phyloP scores from a whole-genome alignment of 2,329 filamentous ascomycete species.

The Claviceps purpurea region DNA sequence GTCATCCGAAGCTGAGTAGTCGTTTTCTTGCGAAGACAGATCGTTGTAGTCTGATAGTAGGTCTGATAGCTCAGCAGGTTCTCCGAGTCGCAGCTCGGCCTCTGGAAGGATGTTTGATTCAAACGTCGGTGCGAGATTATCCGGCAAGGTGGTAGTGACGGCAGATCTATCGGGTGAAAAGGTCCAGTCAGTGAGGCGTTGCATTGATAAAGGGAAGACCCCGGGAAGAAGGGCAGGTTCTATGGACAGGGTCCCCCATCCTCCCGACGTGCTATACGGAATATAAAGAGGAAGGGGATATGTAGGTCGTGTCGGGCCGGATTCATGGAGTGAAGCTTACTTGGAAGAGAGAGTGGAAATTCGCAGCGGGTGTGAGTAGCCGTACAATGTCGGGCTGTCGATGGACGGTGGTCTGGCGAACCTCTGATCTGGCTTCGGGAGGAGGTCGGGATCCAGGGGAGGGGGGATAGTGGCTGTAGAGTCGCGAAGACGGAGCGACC shows the following conservation, averaged over 20 bases:
- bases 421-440: constrained; percentile 32
- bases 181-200: constrained; percentile 13
- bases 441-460: constrained; percentile 26
- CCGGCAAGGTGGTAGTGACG: constrained; percentile 10
- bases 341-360: constrained; percentile 9
- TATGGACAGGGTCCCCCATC: too few species aligned
- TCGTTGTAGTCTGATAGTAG: constrained; percentile 31
- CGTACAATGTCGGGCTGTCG: constrained; percentile 50
- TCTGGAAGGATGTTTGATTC: constrained; percentile 25
- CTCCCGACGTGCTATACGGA: too few species aligned
- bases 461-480: constrained; percentile 5
- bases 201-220: not conserved
- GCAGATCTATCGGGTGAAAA: constrained; percentile 11
- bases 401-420: constrained; percentile 42
- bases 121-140: constrained; percentile 10
- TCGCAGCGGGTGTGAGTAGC: constrained; percentile 29
- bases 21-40: constrained; percentile 24
- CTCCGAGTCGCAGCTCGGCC: constrained; percentile 25
- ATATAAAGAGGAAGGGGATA: too few species aligned
- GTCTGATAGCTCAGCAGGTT: constrained; percentile 29
- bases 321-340: constrained; percentile 13
- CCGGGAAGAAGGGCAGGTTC: not conserved
- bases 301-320: too few species aligned
- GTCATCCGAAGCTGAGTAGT: constrained; percentile 9
- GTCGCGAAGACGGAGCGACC: constrained; percentile 17